Evolutionary conservation across 345 rosid genomes (phyloP).

Genomic region (Citropsis articulata): DNA sequence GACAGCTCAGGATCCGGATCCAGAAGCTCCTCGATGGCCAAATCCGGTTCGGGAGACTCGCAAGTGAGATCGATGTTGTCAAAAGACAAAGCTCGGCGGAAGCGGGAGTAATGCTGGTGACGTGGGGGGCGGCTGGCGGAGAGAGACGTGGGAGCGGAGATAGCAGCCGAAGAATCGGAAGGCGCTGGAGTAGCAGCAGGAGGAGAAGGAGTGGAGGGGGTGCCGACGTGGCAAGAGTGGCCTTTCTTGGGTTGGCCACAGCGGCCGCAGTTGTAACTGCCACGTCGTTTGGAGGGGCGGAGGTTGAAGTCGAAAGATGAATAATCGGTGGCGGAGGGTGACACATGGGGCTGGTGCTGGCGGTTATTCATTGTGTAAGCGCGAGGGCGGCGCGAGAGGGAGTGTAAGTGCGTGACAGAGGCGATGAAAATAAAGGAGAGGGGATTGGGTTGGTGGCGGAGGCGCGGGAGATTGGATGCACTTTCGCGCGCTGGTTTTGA

Average conservation of each 20-base stretch:
- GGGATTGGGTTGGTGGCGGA: slow-evolving; percentile 19
- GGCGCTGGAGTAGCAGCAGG: slow-evolving; percentile 22
- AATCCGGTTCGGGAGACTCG: slow-evolving; percentile 40
- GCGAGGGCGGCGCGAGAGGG: slow-evolving; percentile 16
- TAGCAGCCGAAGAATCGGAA: slow-evolving; percentile 33
- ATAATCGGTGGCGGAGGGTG: slow-evolving; percentile 40
- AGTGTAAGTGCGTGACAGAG: neutral
- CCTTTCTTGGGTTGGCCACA: slow-evolving; percentile 98
- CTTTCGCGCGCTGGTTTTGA: slow-evolving; percentile 64
- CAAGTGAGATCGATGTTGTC: slow-evolving; percentile 59
- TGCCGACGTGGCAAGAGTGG: slow-evolving; percentile 52
- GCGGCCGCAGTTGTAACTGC: slow-evolving; percentile 94
- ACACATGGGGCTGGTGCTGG: slow-evolving; percentile 40
- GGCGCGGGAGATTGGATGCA: slow-evolving; percentile 62
- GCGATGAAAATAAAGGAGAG: slow-evolving; percentile 14
- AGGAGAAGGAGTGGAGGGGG: slow-evolving; percentile 34
- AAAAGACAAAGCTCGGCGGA: slow-evolving; percentile 83
- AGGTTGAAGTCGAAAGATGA: slow-evolving; percentile 42
- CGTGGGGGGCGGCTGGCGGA: slow-evolving; percentile 32
- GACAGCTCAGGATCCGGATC: slow-evolving; percentile 51
- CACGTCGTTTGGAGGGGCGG: slow-evolving; percentile 55
- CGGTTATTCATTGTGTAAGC: slow-evolving; percentile 13
- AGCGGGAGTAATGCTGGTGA: slow-evolving; percentile 45
- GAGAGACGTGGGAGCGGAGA: slow-evolving; percentile 29
- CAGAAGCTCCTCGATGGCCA: slow-evolving; percentile 7